These are phyloP conservation scores for Lavandula angustifolia DNA, from an alignment of 257 asterid species.

Conservation along the genomic window DNA sequence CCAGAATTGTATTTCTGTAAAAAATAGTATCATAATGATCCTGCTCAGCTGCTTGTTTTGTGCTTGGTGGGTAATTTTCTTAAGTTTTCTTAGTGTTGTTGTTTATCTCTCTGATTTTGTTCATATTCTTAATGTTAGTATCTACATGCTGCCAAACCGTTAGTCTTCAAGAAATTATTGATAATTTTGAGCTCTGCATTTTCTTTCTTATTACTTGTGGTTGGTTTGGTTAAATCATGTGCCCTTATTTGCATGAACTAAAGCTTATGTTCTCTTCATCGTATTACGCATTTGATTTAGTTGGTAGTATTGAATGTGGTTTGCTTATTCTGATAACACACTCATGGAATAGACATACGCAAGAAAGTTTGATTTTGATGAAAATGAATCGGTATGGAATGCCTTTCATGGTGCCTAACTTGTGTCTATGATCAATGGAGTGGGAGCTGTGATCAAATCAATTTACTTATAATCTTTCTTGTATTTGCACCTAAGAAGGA, in stretches of 20 bases:
- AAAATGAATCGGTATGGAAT: constrained; percentile 68
- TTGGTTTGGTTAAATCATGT: too few relatives aligned
- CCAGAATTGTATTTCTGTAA: too few relatives aligned
- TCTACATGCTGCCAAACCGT: too few relatives aligned
- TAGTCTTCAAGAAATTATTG: background rate
- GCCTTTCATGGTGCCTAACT: constrained; percentile 87
- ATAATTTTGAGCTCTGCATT: too few relatives aligned
- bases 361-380: background rate
- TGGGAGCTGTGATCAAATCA: constrained; percentile 64
- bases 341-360: background rate
- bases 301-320: background rate
- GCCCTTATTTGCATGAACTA: background rate
- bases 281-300: background rate
- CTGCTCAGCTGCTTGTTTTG: constrained; percentile 86
- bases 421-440: constrained; percentile 68
- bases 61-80: constrained; percentile 52
- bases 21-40: constrained; percentile 55
- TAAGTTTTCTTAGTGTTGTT: background rate
- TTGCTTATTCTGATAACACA: too few relatives aligned
- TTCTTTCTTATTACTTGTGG: too few relatives aligned
- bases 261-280: background rate
- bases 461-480: constrained; percentile 59
- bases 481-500: constrained; percentile 61
- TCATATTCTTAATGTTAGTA: constrained; percentile 2
- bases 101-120: background rate